Evolutionary conservation across 768 basidiomycete genomes (phyloP).

Genomic region (Suillus americanus): DNA sequence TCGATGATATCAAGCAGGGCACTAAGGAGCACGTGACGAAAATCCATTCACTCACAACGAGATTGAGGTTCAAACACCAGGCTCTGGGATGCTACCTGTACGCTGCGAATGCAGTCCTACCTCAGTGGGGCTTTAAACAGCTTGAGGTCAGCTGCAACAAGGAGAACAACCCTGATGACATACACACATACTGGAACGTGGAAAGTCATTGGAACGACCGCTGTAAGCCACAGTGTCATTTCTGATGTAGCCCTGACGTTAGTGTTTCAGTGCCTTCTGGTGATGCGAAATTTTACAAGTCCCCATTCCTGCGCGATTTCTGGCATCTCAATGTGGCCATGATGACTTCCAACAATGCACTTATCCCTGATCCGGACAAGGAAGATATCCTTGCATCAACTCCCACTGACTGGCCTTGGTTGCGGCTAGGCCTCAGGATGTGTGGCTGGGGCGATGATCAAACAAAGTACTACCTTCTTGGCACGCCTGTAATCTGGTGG

Average conservation of each 20-base stretch:
- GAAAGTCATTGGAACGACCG: conserved; percentile 97
- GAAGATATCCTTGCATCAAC: conserved; percentile 95
- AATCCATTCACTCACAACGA: conserved; percentile 90
- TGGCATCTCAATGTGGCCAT: conserved; percentile 99
- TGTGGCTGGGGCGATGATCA: conserved; percentile 92
- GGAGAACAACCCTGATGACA: conserved; percentile 76
- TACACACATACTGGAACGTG: conserved; percentile 96
- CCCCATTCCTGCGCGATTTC: conserved; percentile 95
- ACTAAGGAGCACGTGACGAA: conserved; percentile 52
- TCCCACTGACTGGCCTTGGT: conserved; percentile 92
- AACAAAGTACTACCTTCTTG: conserved; percentile 90
- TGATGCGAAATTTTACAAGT: conserved; percentile 78
- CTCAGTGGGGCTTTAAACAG: conserved; percentile 99
- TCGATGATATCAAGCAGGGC: conserved; percentile 82
- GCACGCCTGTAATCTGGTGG: conserved; percentile 95
- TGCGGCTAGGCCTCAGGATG: conserved; percentile 91
- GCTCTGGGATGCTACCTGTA: conserved; percentile 83
- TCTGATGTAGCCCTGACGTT: background rate
- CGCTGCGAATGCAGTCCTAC: conserved; percentile 85
- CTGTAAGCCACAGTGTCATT: conserved; percentile 51
- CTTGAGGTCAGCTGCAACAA: conserved; percentile 93
- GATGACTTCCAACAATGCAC: conserved; percentile 99
- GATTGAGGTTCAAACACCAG: conserved; percentile 80
- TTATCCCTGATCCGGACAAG: conserved; percentile 97
- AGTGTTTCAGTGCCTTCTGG: conserved; percentile 70